Evolutionary conservation across 2,329 filamentous ascomycete genomes (phyloP), one percentile per base, ranked within the genome.

Genomic region (Diaporthe amygdali): DNA sequence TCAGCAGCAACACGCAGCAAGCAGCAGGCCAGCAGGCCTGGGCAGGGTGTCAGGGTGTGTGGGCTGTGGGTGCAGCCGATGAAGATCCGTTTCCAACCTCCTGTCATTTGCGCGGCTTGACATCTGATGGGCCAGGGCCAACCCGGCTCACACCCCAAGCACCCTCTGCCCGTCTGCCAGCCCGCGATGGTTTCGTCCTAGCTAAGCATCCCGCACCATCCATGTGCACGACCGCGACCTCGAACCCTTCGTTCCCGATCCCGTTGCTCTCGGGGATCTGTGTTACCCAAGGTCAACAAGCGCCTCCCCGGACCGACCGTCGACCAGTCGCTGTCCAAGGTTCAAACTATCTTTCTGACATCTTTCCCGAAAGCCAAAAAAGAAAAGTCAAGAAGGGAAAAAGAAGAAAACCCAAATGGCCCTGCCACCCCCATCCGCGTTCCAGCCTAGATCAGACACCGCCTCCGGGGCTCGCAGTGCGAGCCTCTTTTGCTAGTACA

Each of bases 71-170:
- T 69, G 27, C 34, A 71, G 47, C 70, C 66, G 70, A 71, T 71
- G 66, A 64, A 71, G 70, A 71, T 71, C 71, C 54, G 71, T 72
- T 63, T 71, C 71, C 56, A 59, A 71, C 61, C 61, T 72, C 54
- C 68, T 72, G 68, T 72, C 68, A 68, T 66, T 66, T 71, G 68
- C 67, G 46, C 52, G 59, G 59, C 47, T 67, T 70, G 52, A 44
- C 47, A 32, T 61, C 44, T 63, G 54, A 52, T 37, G 64, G 41
- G n/a, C 63, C 32, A 25, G 51, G 59, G 68, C 51, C 22, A 30
- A 20, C 64, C 59, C 44, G 44, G 59, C 30, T 47, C 25, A n/a
- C 51, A 25, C 63, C 64, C 66, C 25, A 34, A 41, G 39, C 39
- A 51, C 49, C 30, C 5, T 15, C 54, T 17, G 54, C 37, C 56